phyloP scores from a whole-genome alignment of 2,329 filamentous ascomycete species.

The Tolypocladium endophyticum region DNA sequence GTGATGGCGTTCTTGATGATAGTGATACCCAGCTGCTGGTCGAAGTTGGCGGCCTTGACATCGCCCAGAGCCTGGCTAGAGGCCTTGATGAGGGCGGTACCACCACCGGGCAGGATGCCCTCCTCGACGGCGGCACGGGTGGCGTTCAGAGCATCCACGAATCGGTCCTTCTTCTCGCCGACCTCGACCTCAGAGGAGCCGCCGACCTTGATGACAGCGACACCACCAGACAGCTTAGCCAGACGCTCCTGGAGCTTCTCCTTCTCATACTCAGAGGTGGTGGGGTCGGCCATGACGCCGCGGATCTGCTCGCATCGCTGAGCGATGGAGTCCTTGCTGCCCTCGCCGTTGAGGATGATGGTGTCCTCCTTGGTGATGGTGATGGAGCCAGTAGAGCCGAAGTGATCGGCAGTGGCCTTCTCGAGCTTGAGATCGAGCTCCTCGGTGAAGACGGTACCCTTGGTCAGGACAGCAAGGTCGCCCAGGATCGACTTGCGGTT shows the following conservation, averaged over 20 bases:
- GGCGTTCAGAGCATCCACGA: slow-evolving; percentile 95
- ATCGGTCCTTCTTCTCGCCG: slow-evolving; percentile 99
- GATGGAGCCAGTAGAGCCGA: slow-evolving; percentile 94
- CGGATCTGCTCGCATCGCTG: slow-evolving; percentile 99
- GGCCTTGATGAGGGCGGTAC: slow-evolving; percentile 96
- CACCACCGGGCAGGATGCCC: slow-evolving; percentile 96
- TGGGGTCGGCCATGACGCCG: slow-evolving; percentile 86
- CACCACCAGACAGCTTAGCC: slow-evolving; percentile 96
- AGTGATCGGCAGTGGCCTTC: slow-evolving; percentile 92
- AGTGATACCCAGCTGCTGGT: slow-evolving; percentile 95
- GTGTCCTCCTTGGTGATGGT: slow-evolving; percentile 99
- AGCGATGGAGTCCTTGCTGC: slow-evolving; percentile 83
- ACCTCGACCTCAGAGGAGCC: slow-evolving; percentile 97
- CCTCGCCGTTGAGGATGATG: slow-evolving; percentile 94
- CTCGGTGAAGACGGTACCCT: slow-evolving; percentile 94
- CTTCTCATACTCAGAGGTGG: slow-evolving; percentile 98
- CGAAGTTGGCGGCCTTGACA: slow-evolving; percentile 89
- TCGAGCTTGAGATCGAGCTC: slow-evolving; percentile 99
- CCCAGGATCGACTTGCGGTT: slow-evolving; percentile 99
- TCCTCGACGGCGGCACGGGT: slow-evolving; percentile 98
- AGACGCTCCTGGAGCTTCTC: slow-evolving; percentile 99
- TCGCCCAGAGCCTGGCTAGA: slow-evolving; percentile 75
- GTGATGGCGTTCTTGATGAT: slow-evolving; percentile 99
- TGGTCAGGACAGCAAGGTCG: slow-evolving; percentile 90
- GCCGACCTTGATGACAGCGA: slow-evolving; percentile 98